Percentiles rank a stretch among this genome's conserved stretches.
phyloP scores from a whole-genome alignment of 1,139 yeast species.

The Meyerozyma elateridarum region DNA sequence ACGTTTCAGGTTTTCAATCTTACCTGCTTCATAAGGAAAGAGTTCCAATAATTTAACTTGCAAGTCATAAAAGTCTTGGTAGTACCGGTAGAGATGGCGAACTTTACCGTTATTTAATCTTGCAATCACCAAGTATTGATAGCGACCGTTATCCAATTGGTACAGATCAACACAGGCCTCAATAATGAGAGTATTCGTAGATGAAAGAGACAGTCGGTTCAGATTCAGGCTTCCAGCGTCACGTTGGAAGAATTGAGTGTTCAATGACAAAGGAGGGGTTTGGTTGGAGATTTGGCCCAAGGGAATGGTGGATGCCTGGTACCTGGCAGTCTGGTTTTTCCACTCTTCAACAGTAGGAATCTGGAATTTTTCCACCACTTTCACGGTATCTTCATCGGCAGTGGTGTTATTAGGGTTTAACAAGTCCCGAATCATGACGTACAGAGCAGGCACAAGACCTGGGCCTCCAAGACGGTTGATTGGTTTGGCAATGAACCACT shows the following conservation, averaged over 20 bases:
- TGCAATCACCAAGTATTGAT: slow-evolving; percentile 80
- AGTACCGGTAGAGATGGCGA: slow-evolving; percentile 78
- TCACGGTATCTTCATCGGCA: slow-evolving; percentile 25
- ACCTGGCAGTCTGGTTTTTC: slow-evolving; percentile 87
- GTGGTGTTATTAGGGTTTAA: slow-evolving; percentile 27
- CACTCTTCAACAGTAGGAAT: slow-evolving; percentile 94
- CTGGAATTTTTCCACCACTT: slow-evolving; percentile 51
- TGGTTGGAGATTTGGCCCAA: slow-evolving; percentile 47
- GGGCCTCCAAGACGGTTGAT: slow-evolving; percentile 95
- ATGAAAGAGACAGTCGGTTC: slow-evolving; percentile 32
- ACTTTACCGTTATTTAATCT: slow-evolving; percentile 63
- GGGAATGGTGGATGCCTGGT: slow-evolving; percentile 86
- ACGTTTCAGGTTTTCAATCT: slow-evolving; percentile 65
- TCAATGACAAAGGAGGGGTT: slow-evolving; percentile 29
- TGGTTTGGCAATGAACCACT: slow-evolving; percentile 98
- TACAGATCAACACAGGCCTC: slow-evolving; percentile 78
- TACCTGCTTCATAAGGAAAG: slow-evolving; percentile 92
- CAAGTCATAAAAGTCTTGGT: slow-evolving; percentile 93
- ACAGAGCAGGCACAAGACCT: slow-evolving; percentile 89
- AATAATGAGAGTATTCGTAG: slow-evolving; percentile 33
- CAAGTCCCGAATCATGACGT: slow-evolving; percentile 81
- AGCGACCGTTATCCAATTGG: slow-evolving; percentile 79
- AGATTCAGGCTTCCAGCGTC: slow-evolving; percentile 16
- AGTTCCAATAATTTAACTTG: slow-evolving; percentile 80
- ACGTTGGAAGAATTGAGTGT: slow-evolving; percentile 37